These are phyloP conservation scores for Aurantiochytrium sp. DNA, from an alignment of 108 stramenopile species.

Conservation along the genomic window DNA sequence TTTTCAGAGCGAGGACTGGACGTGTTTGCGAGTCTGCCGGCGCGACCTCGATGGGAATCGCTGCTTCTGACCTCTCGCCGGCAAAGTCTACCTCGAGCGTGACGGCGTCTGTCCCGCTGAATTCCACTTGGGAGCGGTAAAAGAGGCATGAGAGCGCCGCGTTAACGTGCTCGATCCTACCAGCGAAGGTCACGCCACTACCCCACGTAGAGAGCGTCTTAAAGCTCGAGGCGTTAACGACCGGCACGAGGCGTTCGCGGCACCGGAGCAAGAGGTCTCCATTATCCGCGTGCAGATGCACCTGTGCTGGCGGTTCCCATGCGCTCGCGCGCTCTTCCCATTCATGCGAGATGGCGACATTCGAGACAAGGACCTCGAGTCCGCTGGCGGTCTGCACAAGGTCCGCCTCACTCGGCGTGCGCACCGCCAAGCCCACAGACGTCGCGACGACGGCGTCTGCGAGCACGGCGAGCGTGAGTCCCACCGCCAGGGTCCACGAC, in stretches of 20 bases:
- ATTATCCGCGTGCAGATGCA: neutral
- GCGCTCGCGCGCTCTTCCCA: constrained; percentile 34
- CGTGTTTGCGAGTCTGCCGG: neutral
- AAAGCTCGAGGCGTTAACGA: neutral
- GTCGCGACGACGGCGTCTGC: too few species aligned
- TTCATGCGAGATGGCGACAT: constrained; percentile 56
- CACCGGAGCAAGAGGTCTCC: neutral
- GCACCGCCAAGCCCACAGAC: too few species aligned
- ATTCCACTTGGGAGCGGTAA: neutral
- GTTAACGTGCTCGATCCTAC: neutral
- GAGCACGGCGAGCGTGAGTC: too few species aligned
- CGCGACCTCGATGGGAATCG: neutral
- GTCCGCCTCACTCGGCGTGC: too few species aligned
- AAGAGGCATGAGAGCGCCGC: neutral
- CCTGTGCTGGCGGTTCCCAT: neutral
- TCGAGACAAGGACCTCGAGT: too few species aligned
- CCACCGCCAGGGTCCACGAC: too few species aligned
- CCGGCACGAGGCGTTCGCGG: neutral
- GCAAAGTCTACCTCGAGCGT: neutral
- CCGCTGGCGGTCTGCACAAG: too few species aligned
- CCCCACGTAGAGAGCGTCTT: neutral
- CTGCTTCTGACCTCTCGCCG: neutral
- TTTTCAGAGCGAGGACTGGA: neutral
- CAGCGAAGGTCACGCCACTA: neutral
- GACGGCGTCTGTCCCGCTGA: neutral